Evolutionary conservation across 441 rosid species (phyloP).

Genomic region (Codiaeum variegatum): DNA sequence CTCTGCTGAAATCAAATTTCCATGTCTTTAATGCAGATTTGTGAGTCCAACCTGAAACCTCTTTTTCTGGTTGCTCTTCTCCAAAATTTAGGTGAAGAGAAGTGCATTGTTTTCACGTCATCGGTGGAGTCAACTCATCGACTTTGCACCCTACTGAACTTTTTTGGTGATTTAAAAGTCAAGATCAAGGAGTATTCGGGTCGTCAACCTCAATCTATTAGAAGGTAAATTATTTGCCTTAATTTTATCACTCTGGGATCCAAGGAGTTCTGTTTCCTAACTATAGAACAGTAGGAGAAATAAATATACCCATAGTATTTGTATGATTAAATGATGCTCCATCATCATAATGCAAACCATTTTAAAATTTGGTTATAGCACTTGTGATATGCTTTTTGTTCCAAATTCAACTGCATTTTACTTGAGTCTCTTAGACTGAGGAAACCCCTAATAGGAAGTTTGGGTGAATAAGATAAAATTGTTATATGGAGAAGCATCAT

Average conservation of each 20-base stretch:
- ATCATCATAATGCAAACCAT: not conserved
- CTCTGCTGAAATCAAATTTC: not conserved
- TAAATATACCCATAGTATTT: not conserved
- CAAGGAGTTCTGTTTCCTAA: not conserved
- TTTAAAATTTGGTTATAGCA: not conserved
- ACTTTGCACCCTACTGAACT: slow-evolving; percentile 70
- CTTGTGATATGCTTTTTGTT: not conserved
- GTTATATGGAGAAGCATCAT: not conserved
- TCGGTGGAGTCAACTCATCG: slow-evolving; percentile 86
- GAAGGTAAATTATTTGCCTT: slow-evolving; percentile 51
- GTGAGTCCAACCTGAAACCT: slow-evolving; percentile 72
- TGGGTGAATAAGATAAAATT: not conserved
- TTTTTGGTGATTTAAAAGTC: slow-evolving; percentile 62
- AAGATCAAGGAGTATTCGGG: slow-evolving; percentile 90
- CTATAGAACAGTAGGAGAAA: no score
- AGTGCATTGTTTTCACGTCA: slow-evolving; percentile 80
- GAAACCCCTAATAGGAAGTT: not conserved
- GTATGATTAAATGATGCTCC: not conserved
- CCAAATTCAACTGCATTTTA: not conserved
- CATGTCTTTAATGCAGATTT: slow-evolving; percentile 43
- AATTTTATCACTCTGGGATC: not conserved
- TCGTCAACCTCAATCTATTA: slow-evolving; percentile 68
- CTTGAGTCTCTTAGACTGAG: not conserved
- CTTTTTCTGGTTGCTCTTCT: slow-evolving; percentile 72
- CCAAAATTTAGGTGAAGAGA: slow-evolving; percentile 68